These are phyloP conservation scores for Aspergillus cejpii DNA, from an alignment of 2,329 filamentous ascomycete genomes.

Conservation along the genomic window DNA sequence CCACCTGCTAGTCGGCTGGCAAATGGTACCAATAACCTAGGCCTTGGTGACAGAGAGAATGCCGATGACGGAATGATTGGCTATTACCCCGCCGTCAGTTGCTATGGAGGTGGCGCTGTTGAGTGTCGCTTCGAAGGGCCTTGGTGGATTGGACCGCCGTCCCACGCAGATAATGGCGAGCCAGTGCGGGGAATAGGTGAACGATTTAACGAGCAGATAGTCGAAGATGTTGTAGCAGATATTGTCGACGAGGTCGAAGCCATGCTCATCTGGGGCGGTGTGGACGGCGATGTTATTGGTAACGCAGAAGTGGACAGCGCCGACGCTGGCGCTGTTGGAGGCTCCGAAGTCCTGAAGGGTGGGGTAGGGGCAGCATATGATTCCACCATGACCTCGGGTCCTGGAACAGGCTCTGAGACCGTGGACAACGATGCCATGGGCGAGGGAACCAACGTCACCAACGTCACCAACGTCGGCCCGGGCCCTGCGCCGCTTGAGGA, in stretches of 20 bases:
- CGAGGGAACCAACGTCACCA: slow-evolving; percentile 15
- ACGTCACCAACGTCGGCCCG: slow-evolving; percentile 11
- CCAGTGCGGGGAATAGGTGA: slow-evolving; percentile 59
- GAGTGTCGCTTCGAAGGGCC: slow-evolving; percentile 91
- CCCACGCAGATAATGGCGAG: slow-evolving; percentile 40
- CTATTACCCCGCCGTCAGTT: slow-evolving; percentile 89
- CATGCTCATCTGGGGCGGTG: slow-evolving; percentile 56
- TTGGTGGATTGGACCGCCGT: slow-evolving; percentile 80
- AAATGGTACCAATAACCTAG: slow-evolving; percentile 39
- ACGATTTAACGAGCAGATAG: slow-evolving; percentile 86
- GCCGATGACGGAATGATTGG: slow-evolving; percentile 92
- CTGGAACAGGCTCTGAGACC: slow-evolving; percentile 1
- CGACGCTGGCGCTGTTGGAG: slow-evolving; percentile 24
- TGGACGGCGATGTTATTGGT: slow-evolving; percentile 31
- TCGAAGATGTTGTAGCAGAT: slow-evolving; percentile 88
- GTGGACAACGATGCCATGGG: slow-evolving; percentile 14
- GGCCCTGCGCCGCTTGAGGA: slow-evolving; percentile 20
- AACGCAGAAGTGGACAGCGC: slow-evolving; percentile 23
- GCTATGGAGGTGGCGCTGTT: slow-evolving; percentile 83
- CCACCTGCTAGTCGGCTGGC: slow-evolving; percentile 67
- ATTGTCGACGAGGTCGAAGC: slow-evolving; percentile 84
- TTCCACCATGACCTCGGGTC: slow-evolving; percentile 13
- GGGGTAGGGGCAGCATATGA: slow-evolving; percentile 30
- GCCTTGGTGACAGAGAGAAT: slow-evolving; percentile 68
- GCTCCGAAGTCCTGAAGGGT: slow-evolving; percentile 29